These are phyloP conservation scores for Populus tomentosa DNA, from an alignment of 441 rosid genomes.

Conservation along the genomic window DNA sequence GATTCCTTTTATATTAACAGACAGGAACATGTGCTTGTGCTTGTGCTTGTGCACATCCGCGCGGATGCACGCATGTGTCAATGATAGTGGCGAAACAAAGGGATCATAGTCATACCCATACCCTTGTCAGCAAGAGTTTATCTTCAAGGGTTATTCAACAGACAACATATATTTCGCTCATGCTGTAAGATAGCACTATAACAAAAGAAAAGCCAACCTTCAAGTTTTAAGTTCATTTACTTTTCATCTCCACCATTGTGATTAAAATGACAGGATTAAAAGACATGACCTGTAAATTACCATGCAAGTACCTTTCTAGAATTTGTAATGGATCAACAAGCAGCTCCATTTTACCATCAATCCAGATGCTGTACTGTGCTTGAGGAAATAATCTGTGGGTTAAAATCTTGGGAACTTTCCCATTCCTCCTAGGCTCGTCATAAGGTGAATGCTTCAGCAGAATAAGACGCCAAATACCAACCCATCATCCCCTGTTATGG, in stretches of 20 bases:
- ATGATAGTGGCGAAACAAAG: background rate
- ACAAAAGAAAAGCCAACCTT: no score
- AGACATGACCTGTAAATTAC: background rate
- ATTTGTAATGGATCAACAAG: constrained; percentile 81
- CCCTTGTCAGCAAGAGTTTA: background rate
- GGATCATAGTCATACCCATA: background rate
- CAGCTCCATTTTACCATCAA: constrained; percentile 98
- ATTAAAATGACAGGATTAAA: background rate
- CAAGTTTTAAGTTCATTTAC: background rate
- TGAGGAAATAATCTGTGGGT: constrained; percentile 95
- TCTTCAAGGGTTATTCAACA: background rate
- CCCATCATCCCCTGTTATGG: constrained; percentile 65
- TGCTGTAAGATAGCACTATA: background rate
- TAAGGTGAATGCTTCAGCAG: constrained; percentile 74
- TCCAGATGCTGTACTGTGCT: constrained; percentile 95
- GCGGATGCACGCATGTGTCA: background rate
- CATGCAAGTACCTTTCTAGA: constrained; percentile 65
- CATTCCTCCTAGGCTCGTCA: constrained; percentile 95
- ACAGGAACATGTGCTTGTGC: background rate
- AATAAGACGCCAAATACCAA: constrained; percentile 91
- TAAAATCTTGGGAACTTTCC: constrained; percentile 94
- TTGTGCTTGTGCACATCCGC: no score
- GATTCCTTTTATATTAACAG: background rate
- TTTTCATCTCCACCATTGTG: background rate
- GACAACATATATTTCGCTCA: background rate